phyloP scores from a whole-genome alignment of 176 grass and related monocot species.

The maize (Zea mays) region Zm-B73-REFERENCE-NAM-5.0 NC_050103.1:28902501-28903000 shows the following conservation, averaged over 20 bases:
- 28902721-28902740: not conserved
- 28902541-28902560: not conserved
- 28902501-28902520: not conserved
- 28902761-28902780: not conserved
- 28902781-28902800: not conserved
- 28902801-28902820: not conserved
- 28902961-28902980: not conserved
- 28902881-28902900: not conserved
- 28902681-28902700: not conserved
- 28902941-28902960: not conserved
- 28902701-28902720: not conserved
- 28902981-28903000: not conserved
- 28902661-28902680: not conserved
- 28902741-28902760: not conserved
- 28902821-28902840: not conserved
- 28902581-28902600: not conserved
- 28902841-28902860: not conserved
- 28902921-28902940: conserved; percentile 1
- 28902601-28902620: not conserved
- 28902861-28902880: not conserved
- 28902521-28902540: not conserved
- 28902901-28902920: not conserved
- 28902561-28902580: not conserved
- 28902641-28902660: not conserved
- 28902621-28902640: not conserved